Evolutionary conservation across 805 yeast species (phyloP).

Genomic region (Metschnikowia orientalis): DNA sequence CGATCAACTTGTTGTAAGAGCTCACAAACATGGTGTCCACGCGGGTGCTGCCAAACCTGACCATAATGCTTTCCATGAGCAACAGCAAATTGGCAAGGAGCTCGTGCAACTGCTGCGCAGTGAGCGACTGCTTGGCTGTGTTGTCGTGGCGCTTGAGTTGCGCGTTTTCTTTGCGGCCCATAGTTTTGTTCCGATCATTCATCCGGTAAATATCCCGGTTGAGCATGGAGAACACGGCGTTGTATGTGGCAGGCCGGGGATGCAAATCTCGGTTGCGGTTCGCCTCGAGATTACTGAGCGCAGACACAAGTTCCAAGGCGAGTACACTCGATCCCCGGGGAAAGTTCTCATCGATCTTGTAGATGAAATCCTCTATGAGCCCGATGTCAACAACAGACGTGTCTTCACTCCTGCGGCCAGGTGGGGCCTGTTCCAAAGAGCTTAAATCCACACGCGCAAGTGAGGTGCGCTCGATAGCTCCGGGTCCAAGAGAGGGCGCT

Average conservation of each 20-base stretch:
- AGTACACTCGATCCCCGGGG: constrained; percentile 20
- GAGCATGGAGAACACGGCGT: constrained; percentile 28
- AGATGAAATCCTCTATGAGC: constrained; percentile 32
- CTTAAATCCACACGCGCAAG: constrained; percentile 6
- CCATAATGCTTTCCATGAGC: constrained; percentile 24
- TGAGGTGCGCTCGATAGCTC: constrained; percentile 3
- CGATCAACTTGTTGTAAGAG: constrained; percentile 24
- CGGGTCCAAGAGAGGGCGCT: not conserved
- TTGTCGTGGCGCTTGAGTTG: constrained; percentile 19
- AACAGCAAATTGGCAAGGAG: constrained; percentile 20
- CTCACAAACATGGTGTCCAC: constrained; percentile 17
- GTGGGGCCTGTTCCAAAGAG: not conserved
- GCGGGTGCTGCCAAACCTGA: constrained; percentile 13
- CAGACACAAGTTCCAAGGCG: constrained; percentile 26
- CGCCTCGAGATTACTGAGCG: constrained; percentile 18
- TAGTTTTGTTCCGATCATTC: constrained; percentile 27
- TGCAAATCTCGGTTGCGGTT: constrained; percentile 12
- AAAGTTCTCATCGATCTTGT: constrained; percentile 26
- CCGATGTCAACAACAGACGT: constrained; percentile 23
- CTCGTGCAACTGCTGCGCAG: constrained; percentile 21
- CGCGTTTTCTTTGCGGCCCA: constrained; percentile 12
- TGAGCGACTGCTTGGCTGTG: constrained; percentile 25
- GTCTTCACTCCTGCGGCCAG: not conserved
- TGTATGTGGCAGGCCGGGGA: constrained; percentile 27
- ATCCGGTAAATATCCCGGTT: constrained; percentile 26